Base-by-base conservation (phyloP, 768 basidiomycete species). In the Candolleomyces efflorescens region DNA sequence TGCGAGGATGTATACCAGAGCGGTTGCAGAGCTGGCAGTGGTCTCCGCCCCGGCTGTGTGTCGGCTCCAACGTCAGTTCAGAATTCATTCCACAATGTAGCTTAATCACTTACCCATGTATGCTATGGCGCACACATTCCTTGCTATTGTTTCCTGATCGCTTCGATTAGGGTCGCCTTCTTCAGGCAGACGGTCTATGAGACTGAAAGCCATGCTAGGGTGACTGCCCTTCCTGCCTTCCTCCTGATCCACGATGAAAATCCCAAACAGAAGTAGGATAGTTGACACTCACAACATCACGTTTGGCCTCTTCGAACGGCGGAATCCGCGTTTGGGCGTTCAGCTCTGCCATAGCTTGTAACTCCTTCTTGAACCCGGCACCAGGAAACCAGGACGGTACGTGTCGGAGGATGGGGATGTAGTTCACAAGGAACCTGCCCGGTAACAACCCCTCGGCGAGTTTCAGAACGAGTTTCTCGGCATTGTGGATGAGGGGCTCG, bases 311-410 rank as follows among this genome's bases (percentile, higher is more conserved):
- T 41, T 65, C 51, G 32, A 65, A 68, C 0, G 67, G 67, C 15
- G 51, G 49, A 32, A 55, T 47, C 3, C 59, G 54, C 10, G 65
- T 58, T 20, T 73, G 67, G 11, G 64, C 53, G 12, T 54, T 36
- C 44, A 61, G 62, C 58, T 36, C 17, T 50, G 58, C 65, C 60
- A 69, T 2, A 43, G 48, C 5, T 56, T 56, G 18, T 67, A 67
- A 50, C 60, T 64, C 43, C 61, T 61, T 69, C 55, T 72, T 64
- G 65, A 74, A 77, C 2, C 65, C 67, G 5, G 73, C 72, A 23
- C 76, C 75, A 15, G 76, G 76, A 27, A 78, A 56, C 77, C 76
- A 79, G 0, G 56, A 47, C 0, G 78, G 78, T 11, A 76, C 59
- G 54, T 75, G 65, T n/a, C 66, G 69, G 46, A 78, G 55, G 20